Base-by-base conservation (phyloP, 257 asterid species). In the Capsicum pubescens region DNA sequence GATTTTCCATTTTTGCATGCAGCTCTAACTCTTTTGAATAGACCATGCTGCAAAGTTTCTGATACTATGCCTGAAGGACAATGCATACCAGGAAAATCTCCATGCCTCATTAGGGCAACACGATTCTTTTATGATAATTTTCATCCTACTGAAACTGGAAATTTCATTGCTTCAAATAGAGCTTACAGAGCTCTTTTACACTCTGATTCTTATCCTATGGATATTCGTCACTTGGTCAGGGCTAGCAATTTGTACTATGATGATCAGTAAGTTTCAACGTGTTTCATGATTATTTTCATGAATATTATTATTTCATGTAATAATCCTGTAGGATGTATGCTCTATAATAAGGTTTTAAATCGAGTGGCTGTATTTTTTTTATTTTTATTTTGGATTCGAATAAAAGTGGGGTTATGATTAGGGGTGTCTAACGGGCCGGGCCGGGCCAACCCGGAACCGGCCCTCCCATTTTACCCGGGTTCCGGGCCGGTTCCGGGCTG, bases 21-120 rank as follows among this genome's bases (percentile, higher is more conserved):
- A 57, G 68, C 69, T 79, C 4, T 79, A 16, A 79, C 55, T 79
- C 68, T 59, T 15, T 13, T 32, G 55, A 79, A 79, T 56, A 8
- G 8, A 32, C 83, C 95, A 9, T 92, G 93, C 48, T 92, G 95
- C 81, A 35, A 9, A 48, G 87, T 84, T 12, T 21, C 21, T 0
- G 35, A 80, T 5, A 17, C 7, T 0, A 57, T 58, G 0, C 71
- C 83, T 17, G 57, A 80, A 36, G 91, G 91, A 7, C 86, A 48
- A 9, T 89, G 91, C 58, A 57, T n/a, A 11, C 84, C 52, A 0
- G 81, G 86, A 32, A 48, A 60, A 26, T 36, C 5, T 11, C 89
- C 87, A 17, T 91, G 95, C 80, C 63, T 70, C 4, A 81, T 87
- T 42, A 85, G 91, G 19, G 14, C 71, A 2, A 64, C 78, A 74